These are phyloP conservation scores for Annona squamosa DNA, from an alignment of 164 flowering plant species.

Conservation along the genomic window DNA sequence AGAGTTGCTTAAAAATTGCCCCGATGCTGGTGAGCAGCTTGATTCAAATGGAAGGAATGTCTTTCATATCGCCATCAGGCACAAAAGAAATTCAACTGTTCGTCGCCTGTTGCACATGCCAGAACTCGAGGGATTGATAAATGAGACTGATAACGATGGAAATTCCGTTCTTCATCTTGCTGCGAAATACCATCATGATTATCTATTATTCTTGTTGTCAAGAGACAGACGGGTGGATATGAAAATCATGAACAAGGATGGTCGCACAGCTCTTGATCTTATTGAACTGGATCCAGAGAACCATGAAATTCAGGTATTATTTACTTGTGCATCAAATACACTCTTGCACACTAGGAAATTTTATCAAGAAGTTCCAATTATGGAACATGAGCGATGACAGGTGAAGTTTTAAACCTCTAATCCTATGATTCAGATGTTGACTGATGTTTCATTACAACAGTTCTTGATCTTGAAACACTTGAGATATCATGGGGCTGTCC, in stretches of 20 bases:
- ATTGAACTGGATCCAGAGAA: neutral
- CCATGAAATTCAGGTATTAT: neutral
- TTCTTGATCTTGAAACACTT: neutral
- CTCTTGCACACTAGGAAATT: neutral
- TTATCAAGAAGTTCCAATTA: neutral
- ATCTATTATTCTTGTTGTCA: neutral
- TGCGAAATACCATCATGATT: neutral
- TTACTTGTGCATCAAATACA: neutral
- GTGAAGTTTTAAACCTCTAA: neutral
- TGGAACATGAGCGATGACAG: neutral
- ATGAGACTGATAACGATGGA: neutral
- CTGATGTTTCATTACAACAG: neutral
- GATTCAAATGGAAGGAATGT: neutral
- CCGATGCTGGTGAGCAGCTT: constrained; percentile 3
- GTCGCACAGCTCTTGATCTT: constrained; percentile 2
- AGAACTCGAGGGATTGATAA: neutral
- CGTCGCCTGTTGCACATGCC: neutral
- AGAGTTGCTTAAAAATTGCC: constrained; percentile 4
- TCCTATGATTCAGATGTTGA: neutral
- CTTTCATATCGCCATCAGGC: neutral
- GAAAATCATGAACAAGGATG: constrained; percentile 4
- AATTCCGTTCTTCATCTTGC: constrained; percentile 5
- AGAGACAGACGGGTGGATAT: neutral
- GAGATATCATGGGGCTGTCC: neutral
- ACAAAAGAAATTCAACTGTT: neutral